phyloP scores from a whole-genome alignment of 2,329 filamentous ascomycete genomes.

The Hymenotorrendiella dingleyae region DNA sequence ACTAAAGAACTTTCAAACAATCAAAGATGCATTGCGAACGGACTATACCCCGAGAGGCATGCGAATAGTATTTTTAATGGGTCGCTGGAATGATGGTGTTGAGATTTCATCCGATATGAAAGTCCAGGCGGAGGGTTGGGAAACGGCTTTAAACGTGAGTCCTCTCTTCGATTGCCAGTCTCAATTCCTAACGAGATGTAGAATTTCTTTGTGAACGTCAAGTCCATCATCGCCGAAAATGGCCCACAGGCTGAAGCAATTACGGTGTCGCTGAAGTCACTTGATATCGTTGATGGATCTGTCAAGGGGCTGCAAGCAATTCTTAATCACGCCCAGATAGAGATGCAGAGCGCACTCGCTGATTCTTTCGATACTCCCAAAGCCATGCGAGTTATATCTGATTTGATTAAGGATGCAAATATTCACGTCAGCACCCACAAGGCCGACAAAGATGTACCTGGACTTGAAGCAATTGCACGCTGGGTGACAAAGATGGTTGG shows the following conservation, averaged over 20 bases:
- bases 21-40: conserved; percentile 68
- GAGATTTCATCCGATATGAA: conserved; percentile 84
- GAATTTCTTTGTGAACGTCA: conserved; percentile 55
- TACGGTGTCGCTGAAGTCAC: conserved; percentile 22
- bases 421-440: conserved; percentile 45
- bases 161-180: not conserved
- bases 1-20: conserved; percentile 93
- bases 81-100: conserved; percentile 84
- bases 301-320: conserved; percentile 27
- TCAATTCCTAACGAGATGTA: conserved; percentile 22
- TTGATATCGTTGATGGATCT: conserved; percentile 35
- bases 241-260: conserved; percentile 4
- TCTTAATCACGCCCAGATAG: conserved; percentile 43
- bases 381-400: conserved; percentile 72
- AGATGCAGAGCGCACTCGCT: conserved; percentile 54
- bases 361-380: conserved; percentile 85
- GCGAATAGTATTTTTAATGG: conserved; percentile 81
- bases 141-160: conserved; percentile 64
- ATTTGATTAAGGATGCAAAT: conserved; percentile 75
- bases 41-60: conserved; percentile 73
- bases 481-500: conserved; percentile 82
- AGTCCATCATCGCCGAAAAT: conserved; percentile 46
- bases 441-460: conserved; percentile 38
- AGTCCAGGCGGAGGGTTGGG: conserved; percentile 69
- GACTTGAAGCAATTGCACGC: conserved; percentile 54